Evolutionary conservation across 192 early-diverging fungal genomes (phyloP), one percentile per base, ranked within the genome.

Genomic region (Podila verticillata): DNA sequence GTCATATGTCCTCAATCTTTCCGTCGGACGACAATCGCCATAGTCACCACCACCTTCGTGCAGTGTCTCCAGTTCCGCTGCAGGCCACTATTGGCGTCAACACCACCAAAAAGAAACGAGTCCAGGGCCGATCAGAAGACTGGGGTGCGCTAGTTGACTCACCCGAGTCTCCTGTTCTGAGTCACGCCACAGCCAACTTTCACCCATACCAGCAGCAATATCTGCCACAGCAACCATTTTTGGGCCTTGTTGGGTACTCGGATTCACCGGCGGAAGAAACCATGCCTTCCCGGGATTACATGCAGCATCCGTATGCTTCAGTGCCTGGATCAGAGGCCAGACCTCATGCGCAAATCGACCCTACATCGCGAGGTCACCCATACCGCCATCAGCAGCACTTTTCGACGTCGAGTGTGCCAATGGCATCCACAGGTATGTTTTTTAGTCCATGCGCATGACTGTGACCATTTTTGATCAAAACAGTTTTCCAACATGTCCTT

Each of bases 201-300:
- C 62, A 57, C 15, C 63, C 63, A 10, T 72, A 48, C 12, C 59
- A 31, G 15, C 48, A 51, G 34, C 54, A 65, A 19, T 20, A 26
- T 35, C 58, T 34, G 19, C 13, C 49, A 20, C 66, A 58, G 24
- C 51, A 54, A 17, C 66, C 54, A 3, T 59, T 68, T 22, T 51
- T 30, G 4, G 66, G 66, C 0, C 34, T 5, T 20, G 4, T n/a
- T 47, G 54, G 68, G 20, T 77, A 70, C n/a, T 65, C 74, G 12
- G 74, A 77, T 31, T 77, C 74, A 1, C 74, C 74, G 12, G 54
- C 74, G n/a, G 74, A 77, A 28, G 74, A 77, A 26, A 4, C 44
- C 6, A 65, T 26, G 2, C 31, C 39, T 0, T 66, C 67, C 20
- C 8, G n/a, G 7, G 74, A 77, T 34, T 77, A 77, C 48, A 65